Evolutionary conservation across 306 rosid genomes (phyloP).

Genomic region (Gleditsia sinensis): DNA sequence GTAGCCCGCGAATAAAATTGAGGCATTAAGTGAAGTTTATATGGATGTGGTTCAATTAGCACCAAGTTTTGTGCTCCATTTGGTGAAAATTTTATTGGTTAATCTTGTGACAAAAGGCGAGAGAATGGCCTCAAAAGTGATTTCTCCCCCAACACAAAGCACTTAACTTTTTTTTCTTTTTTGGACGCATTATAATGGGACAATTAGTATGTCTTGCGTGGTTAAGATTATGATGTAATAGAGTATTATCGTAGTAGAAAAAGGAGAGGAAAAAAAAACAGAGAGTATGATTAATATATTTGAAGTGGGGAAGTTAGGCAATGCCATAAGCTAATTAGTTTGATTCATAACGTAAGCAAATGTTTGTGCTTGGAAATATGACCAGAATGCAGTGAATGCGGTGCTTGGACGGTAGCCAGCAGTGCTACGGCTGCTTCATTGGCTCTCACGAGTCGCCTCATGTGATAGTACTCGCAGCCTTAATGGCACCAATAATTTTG

Average conservation of each 20-base stretch:
- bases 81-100: conserved; percentile 9
- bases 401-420: conserved; percentile 29
- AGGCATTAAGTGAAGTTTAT: not conserved
- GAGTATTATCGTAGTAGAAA: conserved; percentile 17
- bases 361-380: not conserved
- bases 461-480: conserved; percentile 31
- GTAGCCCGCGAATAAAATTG: too few species aligned
- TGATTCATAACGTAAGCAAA: not conserved
- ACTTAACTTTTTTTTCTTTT: too few species aligned
- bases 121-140: too few species aligned
- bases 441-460: conserved; percentile 1
- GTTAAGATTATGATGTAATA: conserved; percentile 26
- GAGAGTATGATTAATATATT: not conserved
- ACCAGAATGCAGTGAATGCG: conserved; percentile 12
- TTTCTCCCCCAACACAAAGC: too few species aligned
- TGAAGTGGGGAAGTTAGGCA: conserved; percentile 26
- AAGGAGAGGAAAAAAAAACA: not conserved
- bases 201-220: not conserved
- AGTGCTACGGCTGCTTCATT: not conserved
- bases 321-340: not conserved
- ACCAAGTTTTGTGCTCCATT: conserved; percentile 34
- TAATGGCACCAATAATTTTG: conserved; percentile 37
- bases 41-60: conserved; percentile 24
- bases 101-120: not conserved
- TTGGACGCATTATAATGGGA: conserved; percentile 2